phyloP scores from a whole-genome alignment of 2,329 filamentous ascomycete species.

The Alternaria brassicicola region DNA sequence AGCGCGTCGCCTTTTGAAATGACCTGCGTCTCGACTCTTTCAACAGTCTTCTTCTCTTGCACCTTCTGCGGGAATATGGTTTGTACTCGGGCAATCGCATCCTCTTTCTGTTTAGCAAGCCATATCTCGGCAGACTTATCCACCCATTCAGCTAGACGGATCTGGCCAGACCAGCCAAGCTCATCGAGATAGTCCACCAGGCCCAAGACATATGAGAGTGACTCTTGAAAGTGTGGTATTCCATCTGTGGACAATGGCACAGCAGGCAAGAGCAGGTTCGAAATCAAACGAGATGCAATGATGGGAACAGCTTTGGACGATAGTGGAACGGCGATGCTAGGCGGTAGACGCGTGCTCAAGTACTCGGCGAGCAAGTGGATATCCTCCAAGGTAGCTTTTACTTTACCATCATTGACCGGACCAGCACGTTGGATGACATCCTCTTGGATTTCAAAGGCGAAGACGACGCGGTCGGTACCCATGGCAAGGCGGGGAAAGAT shows the following conservation, averaged over 20 bases:
- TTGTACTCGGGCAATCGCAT: conserved; percentile 76
- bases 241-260: conserved; percentile 77
- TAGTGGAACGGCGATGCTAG: conserved; percentile 59
- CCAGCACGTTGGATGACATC: conserved; percentile 44
- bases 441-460: conserved; percentile 41
- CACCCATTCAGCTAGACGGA: conserved; percentile 77
- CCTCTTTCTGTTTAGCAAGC: conserved; percentile 83
- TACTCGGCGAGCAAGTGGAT: conserved; percentile 55
- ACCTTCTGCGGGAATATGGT: conserved; percentile 70
- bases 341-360: conserved; percentile 58
- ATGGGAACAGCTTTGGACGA: conserved; percentile 73
- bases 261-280: conserved; percentile 74
- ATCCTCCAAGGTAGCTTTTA: conserved; percentile 40
- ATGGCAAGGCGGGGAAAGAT: conserved; percentile 63
- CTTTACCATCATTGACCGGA: conserved; percentile 33
- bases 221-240: conserved; percentile 72
- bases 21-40: conserved; percentile 83
- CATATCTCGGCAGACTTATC: conserved; percentile 80
- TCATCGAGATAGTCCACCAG: conserved; percentile 70
- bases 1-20: conserved; percentile 73
- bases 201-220: conserved; percentile 66
- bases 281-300: conserved; percentile 71
- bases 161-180: conserved; percentile 66
- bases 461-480: conserved; percentile 43
- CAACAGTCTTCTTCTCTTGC: conserved; percentile 71